A percentile compares a stretch with the other conserved stretches of the same genome.
Evolutionary conservation across 305 asterid species (phyloP).

Genomic region (Stenogyne calaminthoides): DNA sequence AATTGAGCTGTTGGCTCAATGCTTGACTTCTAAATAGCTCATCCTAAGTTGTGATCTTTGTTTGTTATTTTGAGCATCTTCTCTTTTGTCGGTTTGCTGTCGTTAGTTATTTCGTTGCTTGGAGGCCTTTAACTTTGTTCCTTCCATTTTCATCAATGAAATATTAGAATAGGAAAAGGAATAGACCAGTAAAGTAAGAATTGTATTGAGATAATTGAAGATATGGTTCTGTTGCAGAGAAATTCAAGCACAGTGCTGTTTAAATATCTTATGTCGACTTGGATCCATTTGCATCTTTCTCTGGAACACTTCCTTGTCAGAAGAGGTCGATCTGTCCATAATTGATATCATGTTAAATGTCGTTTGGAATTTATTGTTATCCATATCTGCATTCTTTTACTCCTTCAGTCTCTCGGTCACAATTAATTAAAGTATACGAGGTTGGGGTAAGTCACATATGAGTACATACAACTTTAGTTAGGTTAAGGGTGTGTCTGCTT

Average conservation of each 20-base stretch:
- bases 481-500: neutral
- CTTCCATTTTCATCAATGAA: neutral
- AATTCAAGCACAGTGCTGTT: neutral
- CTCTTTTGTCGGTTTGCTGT: neutral
- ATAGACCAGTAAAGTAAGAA: neutral
- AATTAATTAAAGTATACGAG: neutral
- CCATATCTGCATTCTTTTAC: neutral
- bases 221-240: neutral
- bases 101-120: neutral
- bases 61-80: neutral
- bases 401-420: neutral
- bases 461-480: conserved; percentile 1
- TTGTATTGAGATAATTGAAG: neutral
- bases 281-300: conserved; percentile 7
- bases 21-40: neutral
- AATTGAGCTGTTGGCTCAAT: conserved; percentile 12
- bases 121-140: neutral
- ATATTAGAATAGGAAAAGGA: neutral
- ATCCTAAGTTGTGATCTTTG: neutral
- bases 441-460: neutral
- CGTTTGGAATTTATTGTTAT: neutral
- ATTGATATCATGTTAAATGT: neutral
- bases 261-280: neutral
- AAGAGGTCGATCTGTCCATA: neutral
- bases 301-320: neutral